phyloP scores from a whole-genome alignment of 2,329 filamentous ascomycete species.

The Clonostachys chloroleuca region DNA sequence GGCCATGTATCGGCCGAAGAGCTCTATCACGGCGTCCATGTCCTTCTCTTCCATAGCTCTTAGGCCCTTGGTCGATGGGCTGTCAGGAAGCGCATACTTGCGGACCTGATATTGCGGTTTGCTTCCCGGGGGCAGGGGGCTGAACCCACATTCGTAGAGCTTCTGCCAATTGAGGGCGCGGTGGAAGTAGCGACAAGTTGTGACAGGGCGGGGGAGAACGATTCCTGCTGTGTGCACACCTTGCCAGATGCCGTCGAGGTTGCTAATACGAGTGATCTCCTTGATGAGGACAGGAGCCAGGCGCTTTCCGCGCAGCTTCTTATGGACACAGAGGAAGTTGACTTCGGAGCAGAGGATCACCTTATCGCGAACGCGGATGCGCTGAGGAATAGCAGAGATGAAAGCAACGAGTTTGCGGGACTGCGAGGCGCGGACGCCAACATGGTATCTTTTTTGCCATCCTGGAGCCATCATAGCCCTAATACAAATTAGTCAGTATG shows the following conservation, averaged over 20 bases:
- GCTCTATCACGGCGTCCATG: constrained; percentile 65
- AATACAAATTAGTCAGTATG: too few species aligned
- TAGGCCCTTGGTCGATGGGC: constrained; percentile 69
- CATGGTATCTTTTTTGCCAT: constrained; percentile 92
- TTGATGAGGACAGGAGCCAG: constrained; percentile 94
- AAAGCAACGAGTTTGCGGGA: constrained; percentile 90
- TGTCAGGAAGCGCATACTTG: constrained; percentile 77
- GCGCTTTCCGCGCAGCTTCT: constrained; percentile 91
- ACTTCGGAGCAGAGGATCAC: constrained; percentile 81
- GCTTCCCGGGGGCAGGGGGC: constrained; percentile 76
- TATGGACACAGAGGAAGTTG: constrained; percentile 98
- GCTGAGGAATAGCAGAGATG: constrained; percentile 88
- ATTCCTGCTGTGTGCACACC: constrained; percentile 94
- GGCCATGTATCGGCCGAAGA: constrained; percentile 73
- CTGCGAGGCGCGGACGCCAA: constrained; percentile 81
- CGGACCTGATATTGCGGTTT: constrained; percentile 82
- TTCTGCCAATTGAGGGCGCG: constrained; percentile 94
- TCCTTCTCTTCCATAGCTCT: constrained; percentile 79
- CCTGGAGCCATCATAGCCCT: constrained; percentile 93
- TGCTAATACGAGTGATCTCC: constrained; percentile 91
- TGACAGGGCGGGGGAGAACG: constrained; percentile 85
- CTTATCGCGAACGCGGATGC: constrained; percentile 74
- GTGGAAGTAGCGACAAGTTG: constrained; percentile 93
- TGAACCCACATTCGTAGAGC: constrained; percentile 91
- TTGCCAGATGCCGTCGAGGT: constrained; percentile 83